Conservation (phyloP, 2,329 filamentous ascomycete genomes). For the Botrytis aclada region DNA sequence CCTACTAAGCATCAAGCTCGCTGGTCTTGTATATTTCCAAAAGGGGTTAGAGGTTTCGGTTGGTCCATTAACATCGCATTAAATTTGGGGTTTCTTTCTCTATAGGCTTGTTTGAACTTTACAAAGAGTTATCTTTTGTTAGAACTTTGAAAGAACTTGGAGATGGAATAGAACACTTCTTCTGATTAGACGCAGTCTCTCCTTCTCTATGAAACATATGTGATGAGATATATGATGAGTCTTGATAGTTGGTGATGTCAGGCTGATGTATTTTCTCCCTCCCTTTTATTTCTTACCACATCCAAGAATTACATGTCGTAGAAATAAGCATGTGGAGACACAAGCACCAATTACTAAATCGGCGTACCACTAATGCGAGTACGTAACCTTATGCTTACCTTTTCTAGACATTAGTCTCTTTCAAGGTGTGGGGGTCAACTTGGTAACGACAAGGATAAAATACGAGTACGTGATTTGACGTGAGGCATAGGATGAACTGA, state of each 20-base stretch:
- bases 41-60: neutral
- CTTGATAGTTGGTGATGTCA: neutral
- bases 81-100: neutral
- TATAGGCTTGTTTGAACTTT: neutral
- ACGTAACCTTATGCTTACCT: neutral
- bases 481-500: neutral
- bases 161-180: neutral
- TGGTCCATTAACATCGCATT: neutral
- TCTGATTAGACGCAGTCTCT: neutral
- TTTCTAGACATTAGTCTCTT: neutral
- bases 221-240: neutral
- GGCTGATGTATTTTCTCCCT: neutral
- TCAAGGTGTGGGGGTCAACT: neutral
- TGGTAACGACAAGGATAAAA: constrained; percentile 3
- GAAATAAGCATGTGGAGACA: constrained; percentile 17
- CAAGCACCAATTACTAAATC: neutral
- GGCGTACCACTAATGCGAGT: constrained; percentile 12
- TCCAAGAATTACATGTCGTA: constrained; percentile 13
- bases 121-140: neutral
- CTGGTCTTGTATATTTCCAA: neutral
- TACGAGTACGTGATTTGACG: constrained; percentile 8
- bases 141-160: neutral
- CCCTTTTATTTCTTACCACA: neutral
- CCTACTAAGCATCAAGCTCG: constrained; percentile 4
- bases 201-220: neutral